phyloP scores from a whole-genome alignment of 2,329 filamentous ascomycete genomes.

The Penicillium sp. region DNA sequence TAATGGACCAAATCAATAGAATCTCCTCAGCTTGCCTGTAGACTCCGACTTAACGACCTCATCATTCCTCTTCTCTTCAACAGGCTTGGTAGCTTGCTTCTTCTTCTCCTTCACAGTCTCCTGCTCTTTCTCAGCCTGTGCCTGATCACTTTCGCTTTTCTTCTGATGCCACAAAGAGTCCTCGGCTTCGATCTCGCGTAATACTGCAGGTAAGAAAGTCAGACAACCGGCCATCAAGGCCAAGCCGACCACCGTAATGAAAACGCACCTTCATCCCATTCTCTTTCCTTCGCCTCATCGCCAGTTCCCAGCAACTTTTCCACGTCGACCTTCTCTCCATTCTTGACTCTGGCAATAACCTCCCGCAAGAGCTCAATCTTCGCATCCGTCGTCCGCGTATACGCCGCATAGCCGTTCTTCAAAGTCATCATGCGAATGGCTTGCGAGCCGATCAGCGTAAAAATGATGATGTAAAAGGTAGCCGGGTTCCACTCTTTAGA shows the following conservation, averaged over 20 bases:
- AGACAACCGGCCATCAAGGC: background rate
- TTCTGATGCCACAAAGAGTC: constrained; percentile 39
- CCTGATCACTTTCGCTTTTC: constrained; percentile 8
- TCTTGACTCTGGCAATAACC: constrained; percentile 46
- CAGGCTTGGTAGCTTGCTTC: constrained; percentile 7
- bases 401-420: constrained; percentile 69
- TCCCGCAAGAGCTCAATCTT: constrained; percentile 74
- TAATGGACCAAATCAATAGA: constrained; percentile 24
- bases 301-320: constrained; percentile 77
- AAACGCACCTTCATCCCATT: constrained; percentile 83
- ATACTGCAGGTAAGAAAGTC: constrained; percentile 28
- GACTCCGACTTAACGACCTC: constrained; percentile 14
- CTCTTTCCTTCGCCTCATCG: constrained; percentile 67
- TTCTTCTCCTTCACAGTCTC: constrained; percentile 10
- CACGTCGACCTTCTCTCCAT: constrained; percentile 68
- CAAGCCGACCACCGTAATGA: background rate
- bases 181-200: constrained; percentile 41
- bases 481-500: constrained; percentile 72
- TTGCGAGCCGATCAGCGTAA: constrained; percentile 87
- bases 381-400: constrained; percentile 71
- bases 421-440: constrained; percentile 87
- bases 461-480: constrained; percentile 77
- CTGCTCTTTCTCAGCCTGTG: constrained; percentile 9
- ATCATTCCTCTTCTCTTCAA: constrained; percentile 17
- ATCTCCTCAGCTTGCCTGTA: constrained; percentile 30